A percentile compares a stretch with the other conserved stretches of the same genome.
Conservation (phyloP, 345 rosid genomes). For the Eutrema yunnanense region DNA sequence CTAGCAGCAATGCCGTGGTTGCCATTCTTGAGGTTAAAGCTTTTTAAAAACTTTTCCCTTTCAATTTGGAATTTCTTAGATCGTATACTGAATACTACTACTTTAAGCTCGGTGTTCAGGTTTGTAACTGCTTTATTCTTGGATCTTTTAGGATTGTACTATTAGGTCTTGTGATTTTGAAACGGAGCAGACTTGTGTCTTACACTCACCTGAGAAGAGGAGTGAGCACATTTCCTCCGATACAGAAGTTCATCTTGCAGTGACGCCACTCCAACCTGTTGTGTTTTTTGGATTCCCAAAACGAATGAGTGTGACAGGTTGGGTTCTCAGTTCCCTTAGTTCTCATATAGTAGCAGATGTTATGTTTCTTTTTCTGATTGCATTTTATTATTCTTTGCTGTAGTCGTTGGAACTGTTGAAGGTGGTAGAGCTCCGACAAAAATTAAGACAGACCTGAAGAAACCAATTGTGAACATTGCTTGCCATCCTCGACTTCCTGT, state of each 20-base stretch:
- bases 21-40: slow-evolving; percentile 76
- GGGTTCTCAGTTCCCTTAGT: neutral
- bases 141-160: slow-evolving; percentile 75
- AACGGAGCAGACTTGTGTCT: slow-evolving; percentile 81
- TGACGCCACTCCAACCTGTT: slow-evolving; percentile 92
- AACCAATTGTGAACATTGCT: slow-evolving; percentile 87
- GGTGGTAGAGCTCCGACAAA: slow-evolving; percentile 94
- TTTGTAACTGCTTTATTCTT: neutral
- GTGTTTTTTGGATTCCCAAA: slow-evolving; percentile 91
- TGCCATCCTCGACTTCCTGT: slow-evolving; percentile 99
- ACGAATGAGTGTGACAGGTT: slow-evolving; percentile 97
- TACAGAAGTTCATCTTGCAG: slow-evolving; percentile 90
- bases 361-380: neutral
- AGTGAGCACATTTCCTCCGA: slow-evolving; percentile 65
- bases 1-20: slow-evolving; percentile 69
- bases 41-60: neutral
- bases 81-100: neutral
- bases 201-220: slow-evolving; percentile 95
- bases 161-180: slow-evolving; percentile 93
- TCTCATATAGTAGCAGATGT: neutral
- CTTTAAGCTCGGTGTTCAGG: neutral
- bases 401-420: slow-evolving; percentile 97
- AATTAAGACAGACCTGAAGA: slow-evolving; percentile 94
- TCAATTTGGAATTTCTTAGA: neutral
- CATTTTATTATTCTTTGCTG: neutral